Conservation (phyloP, 1,284 basidiomycete species). For the Ustilago trichophora region DNA sequence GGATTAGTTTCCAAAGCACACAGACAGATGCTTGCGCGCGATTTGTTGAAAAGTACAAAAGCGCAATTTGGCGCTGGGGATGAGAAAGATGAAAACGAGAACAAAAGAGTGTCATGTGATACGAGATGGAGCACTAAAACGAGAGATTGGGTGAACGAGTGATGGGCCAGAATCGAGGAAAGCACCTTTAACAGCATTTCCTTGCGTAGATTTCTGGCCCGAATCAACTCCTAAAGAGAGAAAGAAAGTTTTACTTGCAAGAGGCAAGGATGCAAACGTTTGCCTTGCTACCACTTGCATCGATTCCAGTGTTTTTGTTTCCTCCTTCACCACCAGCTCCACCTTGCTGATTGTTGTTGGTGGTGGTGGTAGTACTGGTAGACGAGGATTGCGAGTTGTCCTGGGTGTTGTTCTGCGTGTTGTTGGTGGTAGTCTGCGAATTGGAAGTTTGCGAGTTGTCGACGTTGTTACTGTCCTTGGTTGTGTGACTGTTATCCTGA, state of each 20-base stretch:
- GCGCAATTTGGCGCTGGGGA: too few species aligned
- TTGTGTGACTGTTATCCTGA: neutral
- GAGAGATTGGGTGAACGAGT: too few species aligned
- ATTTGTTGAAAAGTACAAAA: too few species aligned
- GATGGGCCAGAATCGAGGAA: too few species aligned
- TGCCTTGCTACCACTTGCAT: slow-evolving; percentile 17
- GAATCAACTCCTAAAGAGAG: neutral
- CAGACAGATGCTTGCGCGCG: too few species aligned
- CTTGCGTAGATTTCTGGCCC: too few species aligned
- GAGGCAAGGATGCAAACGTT: slow-evolving; percentile 29
- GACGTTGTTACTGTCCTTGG: slow-evolving; percentile 6
- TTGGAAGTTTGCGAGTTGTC: slow-evolving; percentile 4
- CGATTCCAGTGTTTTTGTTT: slow-evolving; percentile 13
- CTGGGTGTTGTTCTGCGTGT: neutral
- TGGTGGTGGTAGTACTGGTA: slow-evolving; percentile 1
- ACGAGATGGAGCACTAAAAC: too few species aligned
- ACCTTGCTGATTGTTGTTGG: neutral
- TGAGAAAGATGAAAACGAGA: too few species aligned
- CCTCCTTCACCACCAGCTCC: slow-evolving; percentile 2
- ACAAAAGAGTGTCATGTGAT: too few species aligned
- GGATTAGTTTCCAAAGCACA: too few species aligned
- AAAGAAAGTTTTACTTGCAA: slow-evolving; percentile 7
- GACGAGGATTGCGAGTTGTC: too few species aligned
- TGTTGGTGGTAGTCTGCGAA: neutral
- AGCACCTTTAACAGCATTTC: too few species aligned